A percentile compares a stretch with the other conserved stretches of the same genome.
Evolutionary conservation across 495 filamentous ascomycete genomes (phyloP).

Genomic region (Daldinia loculata): DNA sequence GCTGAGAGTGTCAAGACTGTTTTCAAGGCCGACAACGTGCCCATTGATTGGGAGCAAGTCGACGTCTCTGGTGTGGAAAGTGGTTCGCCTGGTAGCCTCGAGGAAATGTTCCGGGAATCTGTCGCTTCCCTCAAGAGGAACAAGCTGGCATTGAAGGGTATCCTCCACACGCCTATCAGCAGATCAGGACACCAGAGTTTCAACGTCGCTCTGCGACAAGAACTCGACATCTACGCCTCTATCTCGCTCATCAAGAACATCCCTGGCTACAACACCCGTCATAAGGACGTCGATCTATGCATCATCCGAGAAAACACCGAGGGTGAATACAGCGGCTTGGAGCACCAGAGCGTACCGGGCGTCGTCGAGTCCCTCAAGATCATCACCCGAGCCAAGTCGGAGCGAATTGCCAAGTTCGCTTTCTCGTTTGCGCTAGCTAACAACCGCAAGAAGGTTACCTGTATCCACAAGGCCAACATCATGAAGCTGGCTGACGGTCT

Average conservation of each 20-base stretch:
- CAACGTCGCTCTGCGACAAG: slow-evolving; percentile 98
- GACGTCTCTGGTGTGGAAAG: slow-evolving; percentile 85
- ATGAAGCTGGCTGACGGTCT: slow-evolving; percentile 99
- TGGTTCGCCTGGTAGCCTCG: slow-evolving; percentile 86
- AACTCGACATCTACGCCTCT: slow-evolving; percentile 99
- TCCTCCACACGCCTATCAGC: slow-evolving; percentile 95
- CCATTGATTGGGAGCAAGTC: slow-evolving; percentile 98
- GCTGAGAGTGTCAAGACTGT: slow-evolving; percentile 97
- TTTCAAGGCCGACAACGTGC: slow-evolving; percentile 99
- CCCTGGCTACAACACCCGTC: slow-evolving; percentile 95
- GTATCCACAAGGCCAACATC: slow-evolving; percentile 99
- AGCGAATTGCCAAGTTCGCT: slow-evolving; percentile 98
- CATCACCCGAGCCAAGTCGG: slow-evolving; percentile 97
- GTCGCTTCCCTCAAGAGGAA: slow-evolving; percentile 95
- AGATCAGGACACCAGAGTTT: slow-evolving; percentile 98
- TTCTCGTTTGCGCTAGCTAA: slow-evolving; percentile 98
- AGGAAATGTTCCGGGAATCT: slow-evolving; percentile 93
- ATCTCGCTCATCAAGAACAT: slow-evolving; percentile 99
- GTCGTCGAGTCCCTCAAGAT: slow-evolving; percentile 99
- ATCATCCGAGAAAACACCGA: slow-evolving; percentile 99
- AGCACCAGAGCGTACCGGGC: slow-evolving; percentile 96
- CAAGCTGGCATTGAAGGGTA: slow-evolving; percentile 97
- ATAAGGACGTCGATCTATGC: slow-evolving; percentile 95
- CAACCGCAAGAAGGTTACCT: slow-evolving; percentile 97
- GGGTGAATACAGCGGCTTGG: slow-evolving; percentile 97